phyloP scores from a whole-genome alignment of 805 yeast genomes.

The Metschnikowia noctiluminum region DNA sequence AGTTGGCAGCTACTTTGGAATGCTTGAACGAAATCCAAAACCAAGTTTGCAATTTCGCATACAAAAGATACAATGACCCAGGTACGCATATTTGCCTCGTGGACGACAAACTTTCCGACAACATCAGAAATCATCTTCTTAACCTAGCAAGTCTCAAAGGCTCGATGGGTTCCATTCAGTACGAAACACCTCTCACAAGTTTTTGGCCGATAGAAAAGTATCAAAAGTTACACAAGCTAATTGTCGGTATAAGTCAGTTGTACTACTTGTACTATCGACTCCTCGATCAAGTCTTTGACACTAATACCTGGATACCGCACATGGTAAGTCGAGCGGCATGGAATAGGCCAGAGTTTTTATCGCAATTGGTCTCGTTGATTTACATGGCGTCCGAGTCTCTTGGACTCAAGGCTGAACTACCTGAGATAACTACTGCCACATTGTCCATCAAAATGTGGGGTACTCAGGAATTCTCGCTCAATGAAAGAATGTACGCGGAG shows the following conservation, averaged over 20 bases:
- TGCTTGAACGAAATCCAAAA: constrained; percentile 30
- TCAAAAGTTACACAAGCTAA: constrained; percentile 18
- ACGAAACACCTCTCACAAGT: constrained; percentile 30
- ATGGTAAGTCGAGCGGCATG: constrained; percentile 30
- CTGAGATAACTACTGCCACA: constrained; percentile 31
- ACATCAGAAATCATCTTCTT: constrained; percentile 21
- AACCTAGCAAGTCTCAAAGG: constrained; percentile 21
- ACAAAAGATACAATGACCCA: constrained; percentile 21
- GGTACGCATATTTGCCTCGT: constrained; percentile 17
- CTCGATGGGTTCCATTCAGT: constrained; percentile 25
- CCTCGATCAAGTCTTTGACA: constrained; percentile 25
- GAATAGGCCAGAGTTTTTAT: constrained; percentile 25
- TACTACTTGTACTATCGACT: constrained; percentile 23
- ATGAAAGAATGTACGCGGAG: constrained; percentile 23
- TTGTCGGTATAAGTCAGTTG: constrained; percentile 27
- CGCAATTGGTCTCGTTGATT: constrained; percentile 27
- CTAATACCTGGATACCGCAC: constrained; percentile 26
- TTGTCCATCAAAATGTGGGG: constrained; percentile 33
- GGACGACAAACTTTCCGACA: constrained; percentile 22
- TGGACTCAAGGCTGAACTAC: constrained; percentile 23
- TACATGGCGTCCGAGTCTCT: constrained; percentile 32
- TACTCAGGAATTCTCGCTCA: constrained; percentile 18
- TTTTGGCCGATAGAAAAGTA: constrained; percentile 31
- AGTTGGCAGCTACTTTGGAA: constrained; percentile 21
- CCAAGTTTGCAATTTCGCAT: constrained; percentile 26